A percentile compares a stretch with the other conserved stretches of the same genome.
Evolutionary conservation across 768 basidiomycete genomes (phyloP).

Genomic region (Chlorophyllum brunneum): DNA sequence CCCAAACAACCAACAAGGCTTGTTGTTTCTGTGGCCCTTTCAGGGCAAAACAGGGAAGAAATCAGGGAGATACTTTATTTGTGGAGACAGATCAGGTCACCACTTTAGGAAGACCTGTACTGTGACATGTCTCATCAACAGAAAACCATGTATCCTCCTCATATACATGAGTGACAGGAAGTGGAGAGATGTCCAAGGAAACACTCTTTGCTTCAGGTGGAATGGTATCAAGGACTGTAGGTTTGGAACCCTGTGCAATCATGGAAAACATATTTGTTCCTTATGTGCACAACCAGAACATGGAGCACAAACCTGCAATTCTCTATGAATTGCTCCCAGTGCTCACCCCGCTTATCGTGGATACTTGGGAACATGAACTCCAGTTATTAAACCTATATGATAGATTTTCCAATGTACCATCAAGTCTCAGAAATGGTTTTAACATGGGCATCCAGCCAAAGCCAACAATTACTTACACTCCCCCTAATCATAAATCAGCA

Average conservation of each 20-base stretch:
- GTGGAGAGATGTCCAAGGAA: constrained; percentile 5
- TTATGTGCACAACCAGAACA: constrained; percentile 16
- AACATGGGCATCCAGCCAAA: constrained; percentile 18
- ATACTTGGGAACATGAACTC: constrained; percentile 17
- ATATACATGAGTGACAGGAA: neutral
- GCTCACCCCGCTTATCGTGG: constrained; percentile 20
- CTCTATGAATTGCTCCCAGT: constrained; percentile 18
- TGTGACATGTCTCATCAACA: constrained; percentile 3
- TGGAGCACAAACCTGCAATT: constrained; percentile 16
- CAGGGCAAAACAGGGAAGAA: neutral
- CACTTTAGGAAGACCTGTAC: constrained; percentile 12
- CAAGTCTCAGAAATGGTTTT: constrained; percentile 20
- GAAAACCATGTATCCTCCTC: constrained; percentile 7
- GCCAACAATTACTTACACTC: constrained; percentile 13
- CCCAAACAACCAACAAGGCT: neutral
- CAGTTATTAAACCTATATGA: constrained; percentile 9
- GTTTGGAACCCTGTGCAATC: neutral
- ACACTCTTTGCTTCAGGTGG: constrained; percentile 15
- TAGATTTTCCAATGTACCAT: constrained; percentile 20
- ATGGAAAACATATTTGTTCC: constrained; percentile 16
- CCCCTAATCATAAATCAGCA: constrained; percentile 21
- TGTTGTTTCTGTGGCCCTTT: neutral
- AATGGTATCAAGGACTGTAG: constrained; percentile 15
- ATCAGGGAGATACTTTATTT: constrained; percentile 11
- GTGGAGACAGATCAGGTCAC: constrained; percentile 5